These are phyloP conservation scores for Allium sativum DNA, from an alignment of 106 monocot species.

Conservation along the genomic window DNA sequence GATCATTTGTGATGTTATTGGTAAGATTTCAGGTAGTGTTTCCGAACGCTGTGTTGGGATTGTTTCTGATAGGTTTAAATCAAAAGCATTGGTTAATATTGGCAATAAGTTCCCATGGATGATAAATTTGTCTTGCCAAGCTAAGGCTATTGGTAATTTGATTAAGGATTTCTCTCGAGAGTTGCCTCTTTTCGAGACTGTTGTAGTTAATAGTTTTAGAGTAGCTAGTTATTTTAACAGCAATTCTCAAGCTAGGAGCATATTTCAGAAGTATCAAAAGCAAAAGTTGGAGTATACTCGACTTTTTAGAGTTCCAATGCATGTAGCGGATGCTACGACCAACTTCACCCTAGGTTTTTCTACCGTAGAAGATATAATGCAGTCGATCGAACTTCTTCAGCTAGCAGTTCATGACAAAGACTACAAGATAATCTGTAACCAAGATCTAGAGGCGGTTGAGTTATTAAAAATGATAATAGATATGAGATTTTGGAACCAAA, in stretches of 20 bases:
- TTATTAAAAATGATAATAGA: constrained; percentile 24
- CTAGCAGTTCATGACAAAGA: constrained; percentile 20
- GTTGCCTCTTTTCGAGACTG: constrained; percentile 22
- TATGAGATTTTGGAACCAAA: constrained; percentile 35
- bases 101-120: constrained; percentile 38
- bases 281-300: constrained; percentile 20
- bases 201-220: constrained; percentile 22
- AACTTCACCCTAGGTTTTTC: constrained; percentile 19
- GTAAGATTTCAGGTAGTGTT: constrained; percentile 3
- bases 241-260: constrained; percentile 18
- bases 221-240: constrained; percentile 37
- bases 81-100: constrained; percentile 37
- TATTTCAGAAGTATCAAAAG: constrained; percentile 40
- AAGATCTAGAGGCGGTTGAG: constrained; percentile 22
- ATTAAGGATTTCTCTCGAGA: constrained; percentile 27
- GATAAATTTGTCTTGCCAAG: constrained; percentile 53
- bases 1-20: constrained; percentile 25
- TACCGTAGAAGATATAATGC: constrained; percentile 38
- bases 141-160: constrained; percentile 26
- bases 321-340: neutral
- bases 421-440: constrained; percentile 17
- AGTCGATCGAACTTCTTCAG: constrained; percentile 21
- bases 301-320: constrained; percentile 19
- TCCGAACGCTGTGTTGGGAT: constrained; percentile 26
- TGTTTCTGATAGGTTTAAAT: constrained; percentile 28